These are phyloP conservation scores for Coniochaeta pulveracea DNA, from an alignment of 2,329 filamentous ascomycete genomes.

Conservation along the genomic window DNA sequence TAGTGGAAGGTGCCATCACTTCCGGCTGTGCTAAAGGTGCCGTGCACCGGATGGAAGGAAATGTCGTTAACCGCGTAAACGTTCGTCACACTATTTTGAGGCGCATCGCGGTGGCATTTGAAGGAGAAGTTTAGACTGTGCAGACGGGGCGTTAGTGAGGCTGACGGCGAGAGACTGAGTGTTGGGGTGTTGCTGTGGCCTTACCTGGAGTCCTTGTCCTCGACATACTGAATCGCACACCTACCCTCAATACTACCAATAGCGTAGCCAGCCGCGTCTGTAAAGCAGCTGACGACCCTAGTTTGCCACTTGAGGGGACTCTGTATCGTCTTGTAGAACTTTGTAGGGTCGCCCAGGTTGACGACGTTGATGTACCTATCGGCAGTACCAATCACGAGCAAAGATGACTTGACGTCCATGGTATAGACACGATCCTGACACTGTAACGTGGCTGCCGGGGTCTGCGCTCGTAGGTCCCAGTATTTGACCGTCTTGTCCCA, in stretches of 20 bases:
- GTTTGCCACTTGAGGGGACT: slow-evolving; percentile 99
- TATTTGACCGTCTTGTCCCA: slow-evolving; percentile 90
- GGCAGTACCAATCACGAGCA: slow-evolving; percentile 85
- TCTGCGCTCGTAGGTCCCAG: slow-evolving; percentile 64
- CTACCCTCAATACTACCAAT: slow-evolving; percentile 94
- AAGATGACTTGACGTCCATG: slow-evolving; percentile 80
- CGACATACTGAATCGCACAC: slow-evolving; percentile 96
- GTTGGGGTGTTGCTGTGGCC: slow-evolving; percentile 10
- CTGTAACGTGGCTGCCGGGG: slow-evolving; percentile 52
- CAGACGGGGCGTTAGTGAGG: neutral
- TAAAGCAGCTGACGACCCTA: slow-evolving; percentile 86
- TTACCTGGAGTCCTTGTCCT: slow-evolving; percentile 79
- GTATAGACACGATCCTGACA: slow-evolving; percentile 77
- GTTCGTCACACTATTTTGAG: slow-evolving; percentile 65
- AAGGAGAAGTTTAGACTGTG: slow-evolving; percentile 87
- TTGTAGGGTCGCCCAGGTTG: slow-evolving; percentile 76
- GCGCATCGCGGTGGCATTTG: slow-evolving; percentile 89
- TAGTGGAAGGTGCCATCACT: slow-evolving; percentile 95
- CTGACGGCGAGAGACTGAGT: neutral
- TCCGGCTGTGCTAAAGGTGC: slow-evolving; percentile 96
- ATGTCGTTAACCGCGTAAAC: slow-evolving; percentile 96
- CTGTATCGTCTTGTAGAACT: slow-evolving; percentile 93
- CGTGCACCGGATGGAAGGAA: slow-evolving; percentile 91
- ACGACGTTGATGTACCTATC: slow-evolving; percentile 95
- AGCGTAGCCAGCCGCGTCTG: slow-evolving; percentile 82